Percentiles rank a stretch among this genome's conserved stretches.
These are phyloP conservation scores for Madurella fahalii DNA, from an alignment of 2,329 filamentous ascomycete genomes.

Conservation along the genomic window DNA sequence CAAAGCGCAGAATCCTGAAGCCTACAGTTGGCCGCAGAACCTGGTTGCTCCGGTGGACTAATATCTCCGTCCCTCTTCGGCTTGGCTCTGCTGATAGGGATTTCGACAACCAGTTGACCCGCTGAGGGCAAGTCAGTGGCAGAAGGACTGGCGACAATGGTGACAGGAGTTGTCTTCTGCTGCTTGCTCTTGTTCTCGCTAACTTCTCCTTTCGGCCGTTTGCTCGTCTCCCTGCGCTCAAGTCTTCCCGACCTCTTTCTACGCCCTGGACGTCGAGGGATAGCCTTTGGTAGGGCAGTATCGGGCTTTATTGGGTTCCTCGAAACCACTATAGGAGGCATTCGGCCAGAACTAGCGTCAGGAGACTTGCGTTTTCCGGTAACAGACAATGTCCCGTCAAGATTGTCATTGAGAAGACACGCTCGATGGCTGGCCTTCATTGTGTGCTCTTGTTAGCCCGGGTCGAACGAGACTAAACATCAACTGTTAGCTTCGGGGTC, in stretches of 20 bases:
- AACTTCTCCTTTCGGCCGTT: too few relatives aligned
- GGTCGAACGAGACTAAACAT: too few relatives aligned
- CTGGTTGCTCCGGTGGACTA: background rate
- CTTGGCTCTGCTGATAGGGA: too few relatives aligned
- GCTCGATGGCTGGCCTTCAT: conserved; percentile 15
- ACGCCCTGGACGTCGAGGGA: conserved; percentile 9
- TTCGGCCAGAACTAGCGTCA: conserved; percentile 9
- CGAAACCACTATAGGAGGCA: conserved; percentile 18
- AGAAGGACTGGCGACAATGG: too few relatives aligned
- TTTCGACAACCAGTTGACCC: too few relatives aligned
- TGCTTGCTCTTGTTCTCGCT: background rate
- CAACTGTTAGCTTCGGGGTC: too few relatives aligned
- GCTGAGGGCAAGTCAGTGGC: too few relatives aligned
- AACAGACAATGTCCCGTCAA: conserved; percentile 12
- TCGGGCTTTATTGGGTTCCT: conserved; percentile 5
- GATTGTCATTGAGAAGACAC: conserved; percentile 20
- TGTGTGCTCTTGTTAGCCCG: background rate
- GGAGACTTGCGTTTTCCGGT: conserved; percentile 12
- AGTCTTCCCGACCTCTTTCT: conserved; percentile 1
- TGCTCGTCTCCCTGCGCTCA: too few relatives aligned
- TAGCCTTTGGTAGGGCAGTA: conserved; percentile 10
- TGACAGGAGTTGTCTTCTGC: too few relatives aligned
- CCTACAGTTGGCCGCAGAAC: background rate
- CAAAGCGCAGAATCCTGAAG: background rate
- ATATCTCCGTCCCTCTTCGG: too few relatives aligned